Evolutionary conservation across 495 filamentous ascomycete species (phyloP).

Genomic region (Jackrogersella multiformis): DNA sequence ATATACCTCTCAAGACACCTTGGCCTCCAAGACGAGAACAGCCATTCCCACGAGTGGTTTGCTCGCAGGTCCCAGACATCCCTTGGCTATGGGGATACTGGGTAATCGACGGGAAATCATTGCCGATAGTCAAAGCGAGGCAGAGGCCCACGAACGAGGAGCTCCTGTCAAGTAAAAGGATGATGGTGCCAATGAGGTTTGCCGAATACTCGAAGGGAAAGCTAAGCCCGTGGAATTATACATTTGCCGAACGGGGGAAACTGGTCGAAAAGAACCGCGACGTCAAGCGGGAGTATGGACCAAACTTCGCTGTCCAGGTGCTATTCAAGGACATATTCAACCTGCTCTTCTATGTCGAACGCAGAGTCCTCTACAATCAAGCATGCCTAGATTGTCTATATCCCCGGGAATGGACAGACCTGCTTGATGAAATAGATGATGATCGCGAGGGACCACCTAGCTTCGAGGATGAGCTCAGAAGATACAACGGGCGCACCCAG

Average conservation of each 20-base stretch:
- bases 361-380: slow-evolving; percentile 5
- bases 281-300: not conserved
- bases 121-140: slow-evolving; percentile 11
- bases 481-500: slow-evolving; percentile 14
- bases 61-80: not conserved
- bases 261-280: not conserved
- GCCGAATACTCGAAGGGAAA: slow-evolving; percentile 2
- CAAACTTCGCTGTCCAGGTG: slow-evolving; percentile 8
- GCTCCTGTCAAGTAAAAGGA: not conserved
- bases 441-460: not conserved
- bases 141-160: slow-evolving; percentile 3
- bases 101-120: not conserved
- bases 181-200: slow-evolving; percentile 15
- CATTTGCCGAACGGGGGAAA: not conserved
- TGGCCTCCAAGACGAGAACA: not conserved
- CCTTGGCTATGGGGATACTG: slow-evolving; percentile 22
- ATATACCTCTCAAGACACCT: not conserved
- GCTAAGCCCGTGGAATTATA: slow-evolving; percentile 13
- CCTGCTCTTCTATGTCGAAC: slow-evolving; percentile 18
- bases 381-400: slow-evolving; percentile 4
- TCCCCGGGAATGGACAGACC: slow-evolving; percentile 21
- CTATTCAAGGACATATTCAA: slow-evolving; percentile 25
- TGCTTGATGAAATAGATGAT: not conserved
- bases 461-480: not conserved
- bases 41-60: not conserved